Evolutionary conservation across 768 basidiomycete genomes (phyloP).

Genomic region (Heimioporus sp.): DNA sequence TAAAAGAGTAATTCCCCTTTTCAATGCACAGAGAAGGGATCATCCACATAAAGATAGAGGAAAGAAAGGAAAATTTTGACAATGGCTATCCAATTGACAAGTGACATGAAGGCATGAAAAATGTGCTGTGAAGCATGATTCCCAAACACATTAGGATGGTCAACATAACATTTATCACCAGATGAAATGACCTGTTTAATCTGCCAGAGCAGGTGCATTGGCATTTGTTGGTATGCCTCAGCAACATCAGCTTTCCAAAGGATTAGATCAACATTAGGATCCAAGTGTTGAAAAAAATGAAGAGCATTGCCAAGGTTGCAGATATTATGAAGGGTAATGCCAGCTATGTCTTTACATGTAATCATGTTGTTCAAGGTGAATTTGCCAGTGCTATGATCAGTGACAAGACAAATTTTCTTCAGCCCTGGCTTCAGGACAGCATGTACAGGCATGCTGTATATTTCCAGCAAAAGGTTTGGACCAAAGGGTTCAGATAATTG

Average conservation of each 20-base stretch:
- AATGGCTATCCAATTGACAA: conserved; percentile 30
- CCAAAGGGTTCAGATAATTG: conserved; percentile 17
- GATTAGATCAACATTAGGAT: not conserved
- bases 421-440: conserved; percentile 43
- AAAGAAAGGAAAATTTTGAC: conserved; percentile 12
- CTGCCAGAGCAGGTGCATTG: conserved; percentile 40
- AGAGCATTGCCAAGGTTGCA: conserved; percentile 34
- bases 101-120: conserved; percentile 31
- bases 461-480: conserved; percentile 33
- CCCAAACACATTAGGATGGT: conserved; percentile 27
- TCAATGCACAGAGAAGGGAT: conserved; percentile 13
- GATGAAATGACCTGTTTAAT: conserved; percentile 36
- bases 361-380: conserved; percentile 36
- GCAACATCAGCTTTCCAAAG: conserved; percentile 38
- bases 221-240: conserved; percentile 36
- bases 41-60: conserved; percentile 28
- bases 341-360: conserved; percentile 12
- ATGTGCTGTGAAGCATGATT: conserved; percentile 14
- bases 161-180: conserved; percentile 12
- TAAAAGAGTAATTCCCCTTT: not conserved
- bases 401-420: conserved; percentile 35
- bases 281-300: too few relatives aligned
- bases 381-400: conserved; percentile 36
- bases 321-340: conserved; percentile 34
- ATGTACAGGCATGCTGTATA: conserved; percentile 40